Evolutionary conservation across 495 filamentous ascomycete species (phyloP), one percentile per base, ranked within the genome.

Genomic region (Tuber umbilicatum): DNA sequence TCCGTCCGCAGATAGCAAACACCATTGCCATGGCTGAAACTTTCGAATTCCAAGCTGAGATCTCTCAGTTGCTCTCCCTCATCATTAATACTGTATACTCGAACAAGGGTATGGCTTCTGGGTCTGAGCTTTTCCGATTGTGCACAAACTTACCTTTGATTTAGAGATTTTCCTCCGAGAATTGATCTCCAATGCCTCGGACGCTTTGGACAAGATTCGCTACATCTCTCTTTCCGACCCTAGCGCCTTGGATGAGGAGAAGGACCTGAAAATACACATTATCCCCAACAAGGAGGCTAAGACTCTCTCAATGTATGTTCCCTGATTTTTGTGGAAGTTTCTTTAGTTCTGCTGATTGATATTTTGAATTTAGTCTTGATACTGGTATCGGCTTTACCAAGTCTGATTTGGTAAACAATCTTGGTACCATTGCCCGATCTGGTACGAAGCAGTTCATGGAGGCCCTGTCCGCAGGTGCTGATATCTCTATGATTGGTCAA

Each of bases 31-130:
- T 96, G 93, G 85, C 94, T 84, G 84, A 97, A 88, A 96, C 93
- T 75, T 97, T 97, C 87, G 94, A 97, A 90, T 99, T 99, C 88
- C 95, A 99, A 90, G 94, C 94, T 91, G 94, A 97, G 91, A 98
- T 98, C 85, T 97, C 93, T 90, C 95, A 99, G 93, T 92, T 99
- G 72, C 92, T 99, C 83, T 93, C 91, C 77, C 90, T 99, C 83
- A 98, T 99, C 86, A 98, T 99, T 88, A 99, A 99, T 91, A 98
- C 95, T 75, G 95, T 99, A 87, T 99, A 99, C 90, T 97, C 94
- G 78, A 99, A 99, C 89, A 99, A 99, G 90, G 95, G 97, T 87
- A 75, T 64, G 76, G 31, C 19, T 21, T 27, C 47, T 9, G 68
- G 31, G 39, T 35, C 17, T 37, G 19, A 23, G 37, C 69, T 17